Conservation (phyloP, 139 green algal species). For the Auxenochlorella protothecoides region DNA sequence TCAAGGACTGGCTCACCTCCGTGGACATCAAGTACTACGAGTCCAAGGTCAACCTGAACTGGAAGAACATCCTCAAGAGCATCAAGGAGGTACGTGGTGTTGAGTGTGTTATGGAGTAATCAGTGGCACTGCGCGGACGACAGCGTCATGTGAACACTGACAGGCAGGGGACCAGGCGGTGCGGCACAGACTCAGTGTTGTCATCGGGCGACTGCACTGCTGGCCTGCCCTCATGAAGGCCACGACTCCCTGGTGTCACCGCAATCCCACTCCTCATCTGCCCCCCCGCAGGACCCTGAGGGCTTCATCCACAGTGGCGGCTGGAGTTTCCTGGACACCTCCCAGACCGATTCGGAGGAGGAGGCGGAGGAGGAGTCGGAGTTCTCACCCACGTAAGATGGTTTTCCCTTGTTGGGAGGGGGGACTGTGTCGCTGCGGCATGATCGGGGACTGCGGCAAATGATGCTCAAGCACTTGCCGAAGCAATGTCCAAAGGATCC, state of each 20-base stretch:
- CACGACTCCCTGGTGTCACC: not conserved
- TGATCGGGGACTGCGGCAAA: too few relatives aligned
- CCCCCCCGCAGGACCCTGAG: slow-evolving; percentile 58
- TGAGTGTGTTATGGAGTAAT: too few relatives aligned
- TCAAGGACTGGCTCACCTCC: slow-evolving; percentile 85
- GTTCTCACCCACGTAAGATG: slow-evolving; percentile 30
- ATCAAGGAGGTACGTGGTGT: slow-evolving; percentile 52
- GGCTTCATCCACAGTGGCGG: slow-evolving; percentile 82
- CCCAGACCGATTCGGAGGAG: slow-evolving; percentile 69
- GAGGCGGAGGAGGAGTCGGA: slow-evolving; percentile 62
- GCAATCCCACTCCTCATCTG: not conserved
- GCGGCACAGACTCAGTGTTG: too few relatives aligned
- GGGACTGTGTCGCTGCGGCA: too few relatives aligned
- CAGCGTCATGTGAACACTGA: too few relatives aligned
- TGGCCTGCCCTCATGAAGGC: not conserved
- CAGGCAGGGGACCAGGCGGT: too few relatives aligned
- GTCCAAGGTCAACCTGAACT: slow-evolving; percentile 94
- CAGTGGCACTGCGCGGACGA: too few relatives aligned
- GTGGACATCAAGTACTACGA: slow-evolving; percentile 97
- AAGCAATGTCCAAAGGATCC: too few relatives aligned
- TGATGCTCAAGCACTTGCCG: too few relatives aligned
- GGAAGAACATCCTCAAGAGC: slow-evolving; percentile 94
- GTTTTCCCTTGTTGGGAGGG: too few relatives aligned
- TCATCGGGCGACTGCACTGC: too few relatives aligned
- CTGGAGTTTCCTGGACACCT: slow-evolving; percentile 94